Base-by-base conservation (phyloP, 2,329 filamentous ascomycete species). In the Zasmidium angulare region DNA sequence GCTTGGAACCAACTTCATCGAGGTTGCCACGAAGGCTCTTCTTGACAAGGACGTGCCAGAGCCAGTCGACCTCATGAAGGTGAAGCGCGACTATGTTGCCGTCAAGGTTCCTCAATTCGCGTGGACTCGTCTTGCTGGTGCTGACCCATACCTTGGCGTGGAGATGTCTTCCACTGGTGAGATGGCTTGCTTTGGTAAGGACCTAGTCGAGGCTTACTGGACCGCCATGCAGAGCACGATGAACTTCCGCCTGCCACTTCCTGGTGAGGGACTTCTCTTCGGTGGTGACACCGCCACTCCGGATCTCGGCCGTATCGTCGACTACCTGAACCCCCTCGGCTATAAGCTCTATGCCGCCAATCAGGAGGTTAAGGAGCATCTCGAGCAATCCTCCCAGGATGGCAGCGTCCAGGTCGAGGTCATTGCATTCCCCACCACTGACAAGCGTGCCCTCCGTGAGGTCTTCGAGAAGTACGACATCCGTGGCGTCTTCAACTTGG, bases 31-130 rank as follows among this genome's bases (percentile, higher is more conserved):
- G 73, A 93, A 92, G 78, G 95, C 93, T 55, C 88, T 98, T 55
- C 86, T 96, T 59, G 91, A 89, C 73, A 87, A 89, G 74, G 82
- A 93, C 57, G 89, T 98, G 2, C 93, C 95, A 20, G 86, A 89
- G 65, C 89, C 93, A 29, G 85, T 85, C 46, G 93, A 99, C 72
- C 86, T 95, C 63, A 99, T 99, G 95, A 82, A 85, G 21, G 80
- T 87, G 70, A 89, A 96, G 83, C 89, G 93, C 65, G 87, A 96
- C 78, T 98, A 97, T 78, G 80, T 96, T 53, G 95, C 95, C 29
- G 96, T 93, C 76, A 99, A 99, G 84, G 95, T 99, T 53, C 93
- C 95, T 22, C 95, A 99, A 78, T 99, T 99, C 85, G 95, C 91
- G 12, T 99, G 95, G 95, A 98, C 95, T 63, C 91, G 95, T 82